Base-by-base conservation (phyloP, 2,329 filamentous ascomycete species). In the Zymoseptoria ardabiliae region DNA sequence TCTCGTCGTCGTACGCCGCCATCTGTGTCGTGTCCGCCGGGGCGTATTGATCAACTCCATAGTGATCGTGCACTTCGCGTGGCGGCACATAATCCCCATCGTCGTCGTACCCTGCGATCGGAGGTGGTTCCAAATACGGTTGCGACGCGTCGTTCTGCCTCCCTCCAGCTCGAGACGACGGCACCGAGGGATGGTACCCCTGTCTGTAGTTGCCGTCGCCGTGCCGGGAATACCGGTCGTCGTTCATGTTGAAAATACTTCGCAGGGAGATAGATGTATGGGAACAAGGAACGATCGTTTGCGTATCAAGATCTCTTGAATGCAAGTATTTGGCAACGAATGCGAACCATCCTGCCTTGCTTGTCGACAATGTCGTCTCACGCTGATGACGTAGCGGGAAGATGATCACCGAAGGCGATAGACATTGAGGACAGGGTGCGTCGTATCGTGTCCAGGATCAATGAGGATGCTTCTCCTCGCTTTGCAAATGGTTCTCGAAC, bases 1-100 rank as follows among this genome's bases (percentile, higher is more conserved):
- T 70, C 45, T 68, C 64, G 23, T 69, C 66, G 50, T 70, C 63
- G 54, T 69, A 70, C 3, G 66, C 65, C 7, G 62, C 54, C 48
- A 70, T 19, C 20, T 59, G 55, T 11, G 63, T 62, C 21, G 58
- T 60, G n/a, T 64, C 65, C 45, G 54, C 48, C 9, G 58, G 62
- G 17, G 53, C 61, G 41, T 63, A 64, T 45, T 59, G 56, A n/a
- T 45, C 35, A 2, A n/a, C 35, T 56, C 60, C 54, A n/a, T 59
- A 23, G 2, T 52, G 50, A n/a, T 58, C 21, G 20, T 50, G 22
- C n/a, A 28, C 22, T 19, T 23, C 50, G 20, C 56, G 20, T 19
- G 51, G 50, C 19, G 56, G 20, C n/a, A 53, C 50, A 13, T 58
- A 54, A 20, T 58, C 50, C 54, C 35, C 35, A 45, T 45, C 35